Conservation (phyloP, 2,329 filamentous ascomycete species). For the Tolypocladium endophyticum region DNA sequence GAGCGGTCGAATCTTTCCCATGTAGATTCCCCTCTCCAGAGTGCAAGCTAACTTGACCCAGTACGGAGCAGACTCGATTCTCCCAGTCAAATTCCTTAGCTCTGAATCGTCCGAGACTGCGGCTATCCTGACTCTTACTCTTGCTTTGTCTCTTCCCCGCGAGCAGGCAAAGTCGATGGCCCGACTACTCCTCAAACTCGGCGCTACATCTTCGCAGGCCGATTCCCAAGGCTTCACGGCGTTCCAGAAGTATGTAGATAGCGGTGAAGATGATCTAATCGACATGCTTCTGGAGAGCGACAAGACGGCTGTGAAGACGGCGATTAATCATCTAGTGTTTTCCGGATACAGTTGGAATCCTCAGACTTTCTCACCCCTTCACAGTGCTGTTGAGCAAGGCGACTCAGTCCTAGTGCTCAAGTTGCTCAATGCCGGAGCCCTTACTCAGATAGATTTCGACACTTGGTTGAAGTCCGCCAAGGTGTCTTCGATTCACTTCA, state of each 20-base stretch:
- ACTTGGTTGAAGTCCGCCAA: slow-evolving; percentile 50
- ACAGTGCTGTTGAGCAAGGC: slow-evolving; percentile 44
- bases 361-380: slow-evolving; percentile 37
- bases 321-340: slow-evolving; percentile 55
- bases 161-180: slow-evolving; percentile 57
- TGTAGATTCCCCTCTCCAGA: not conserved
- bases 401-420: slow-evolving; percentile 44
- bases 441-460: slow-evolving; percentile 49
- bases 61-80: slow-evolving; percentile 67
- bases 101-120: slow-evolving; percentile 36
- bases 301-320: slow-evolving; percentile 46
- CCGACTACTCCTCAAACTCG: slow-evolving; percentile 53
- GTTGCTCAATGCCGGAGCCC: slow-evolving; percentile 54
- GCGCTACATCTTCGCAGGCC: slow-evolving; percentile 63
- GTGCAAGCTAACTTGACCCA: slow-evolving; percentile 13
- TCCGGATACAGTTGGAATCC: slow-evolving; percentile 20
- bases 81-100: slow-evolving; percentile 59
- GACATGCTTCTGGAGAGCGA: slow-evolving; percentile 45
- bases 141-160: slow-evolving; percentile 54
- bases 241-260: slow-evolving; percentile 53
- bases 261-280: slow-evolving; percentile 35
- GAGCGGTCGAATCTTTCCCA: not conserved
- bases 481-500: slow-evolving; percentile 26
- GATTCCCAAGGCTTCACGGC: slow-evolving; percentile 54
- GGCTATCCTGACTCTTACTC: slow-evolving; percentile 58